Conservation (phyloP, 495 filamentous ascomycete genomes). For the Friedmanniomyces endolithicus region DNA sequence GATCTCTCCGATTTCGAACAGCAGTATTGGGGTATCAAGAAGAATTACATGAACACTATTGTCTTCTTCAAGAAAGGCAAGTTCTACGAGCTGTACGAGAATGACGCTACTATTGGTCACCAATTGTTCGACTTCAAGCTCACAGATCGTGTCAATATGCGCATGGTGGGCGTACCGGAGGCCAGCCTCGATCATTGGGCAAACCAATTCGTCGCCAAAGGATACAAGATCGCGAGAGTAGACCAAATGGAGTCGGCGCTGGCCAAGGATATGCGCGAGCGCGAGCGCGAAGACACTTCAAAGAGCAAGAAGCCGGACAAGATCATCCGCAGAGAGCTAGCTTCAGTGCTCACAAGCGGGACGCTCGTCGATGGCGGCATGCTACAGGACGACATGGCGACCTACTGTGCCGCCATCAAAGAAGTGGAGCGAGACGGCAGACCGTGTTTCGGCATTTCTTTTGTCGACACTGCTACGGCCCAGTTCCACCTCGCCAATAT, state of each 20-base stretch:
- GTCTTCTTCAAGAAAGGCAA: constrained; percentile 99
- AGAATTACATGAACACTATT: constrained; percentile 91
- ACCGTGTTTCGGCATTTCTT: constrained; percentile 81
- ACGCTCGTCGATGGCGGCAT: constrained; percentile 92
- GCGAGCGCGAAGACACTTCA: constrained; percentile 56
- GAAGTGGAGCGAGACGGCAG: constrained; percentile 63
- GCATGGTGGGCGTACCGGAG: constrained; percentile 91
- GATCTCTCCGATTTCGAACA: constrained; percentile 90
- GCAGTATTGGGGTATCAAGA: constrained; percentile 99
- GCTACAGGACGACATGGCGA: constrained; percentile 97
- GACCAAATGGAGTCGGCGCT: constrained; percentile 93
- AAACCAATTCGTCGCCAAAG: constrained; percentile 87
- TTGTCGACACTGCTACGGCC: constrained; percentile 91
- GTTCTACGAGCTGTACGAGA: constrained; percentile 97
- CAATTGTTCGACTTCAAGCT: constrained; percentile 97
- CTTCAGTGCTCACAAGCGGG: constrained; percentile 79
- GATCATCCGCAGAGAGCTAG: constrained; percentile 81
- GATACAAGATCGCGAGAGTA: constrained; percentile 90
- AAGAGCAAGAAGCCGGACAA: constrained; percentile 63
- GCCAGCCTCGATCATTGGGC: constrained; percentile 84
- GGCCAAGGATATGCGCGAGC: constrained; percentile 98
- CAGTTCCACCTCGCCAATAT: constrained; percentile 91
- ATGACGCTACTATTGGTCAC: constrained; percentile 93
- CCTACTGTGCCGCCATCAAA: constrained; percentile 93
- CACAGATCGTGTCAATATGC: constrained; percentile 98